phyloP scores from a whole-genome alignment of 2,329 filamentous ascomycete species.

The Colletotrichum cereale region DNA sequence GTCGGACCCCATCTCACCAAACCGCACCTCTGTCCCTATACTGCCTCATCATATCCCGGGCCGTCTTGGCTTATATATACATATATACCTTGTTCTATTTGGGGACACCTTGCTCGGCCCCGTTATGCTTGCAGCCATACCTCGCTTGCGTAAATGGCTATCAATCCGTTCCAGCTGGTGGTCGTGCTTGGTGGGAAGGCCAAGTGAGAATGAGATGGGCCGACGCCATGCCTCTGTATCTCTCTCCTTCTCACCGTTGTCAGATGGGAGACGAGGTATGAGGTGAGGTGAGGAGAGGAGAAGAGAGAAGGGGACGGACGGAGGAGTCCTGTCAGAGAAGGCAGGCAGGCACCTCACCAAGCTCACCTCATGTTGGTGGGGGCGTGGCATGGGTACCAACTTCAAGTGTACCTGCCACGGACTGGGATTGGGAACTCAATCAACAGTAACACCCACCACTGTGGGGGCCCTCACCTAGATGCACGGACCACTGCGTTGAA shows the following conservation, averaged over 20 bases:
- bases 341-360: background rate
- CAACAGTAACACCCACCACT: background rate
- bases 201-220: background rate
- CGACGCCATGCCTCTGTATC: background rate
- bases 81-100: slow-evolving; percentile 22
- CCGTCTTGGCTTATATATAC: slow-evolving; percentile 2
- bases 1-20: slow-evolving; percentile 6
- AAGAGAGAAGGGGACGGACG: no score
- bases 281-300: slow-evolving; percentile 25
- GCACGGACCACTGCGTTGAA: slow-evolving; percentile 17
- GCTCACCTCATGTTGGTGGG: slow-evolving; percentile 32
- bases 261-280: background rate
- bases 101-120: slow-evolving; percentile 21
- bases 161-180: slow-evolving; percentile 31
- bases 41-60: slow-evolving; percentile 13
- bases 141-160: background rate
- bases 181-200: background rate
- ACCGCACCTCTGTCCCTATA: slow-evolving; percentile 1
- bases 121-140: background rate
- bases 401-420: slow-evolving; percentile 2
- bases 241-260: background rate
- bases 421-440: slow-evolving; percentile 1
- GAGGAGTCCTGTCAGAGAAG: slow-evolving; percentile 26
- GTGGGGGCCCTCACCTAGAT: background rate
- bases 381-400: background rate